Evolutionary conservation across 306 rosid species (phyloP), one percentile per base, ranked within the genome.

Genomic region (Medicago arabica): DNA sequence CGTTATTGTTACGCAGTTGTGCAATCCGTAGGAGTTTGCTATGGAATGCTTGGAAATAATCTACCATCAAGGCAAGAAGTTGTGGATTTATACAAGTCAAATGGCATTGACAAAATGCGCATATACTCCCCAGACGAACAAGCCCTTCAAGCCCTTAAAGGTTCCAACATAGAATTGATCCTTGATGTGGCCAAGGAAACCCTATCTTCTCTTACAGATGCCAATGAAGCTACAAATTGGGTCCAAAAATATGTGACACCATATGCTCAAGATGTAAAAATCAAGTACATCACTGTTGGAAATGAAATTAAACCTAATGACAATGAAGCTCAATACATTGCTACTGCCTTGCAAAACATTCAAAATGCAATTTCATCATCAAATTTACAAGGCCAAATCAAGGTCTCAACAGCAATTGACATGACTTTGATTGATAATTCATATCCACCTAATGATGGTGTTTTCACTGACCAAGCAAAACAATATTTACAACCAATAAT

Each of bases 361-460:
- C 77, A 82, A 0, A 58, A 8, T 3, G 86, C 88, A 68, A 72
- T 87, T 60, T 41, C 67, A 10, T 55, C 83, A 3, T 75, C 85
- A 16, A 85, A 82, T 50, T 75, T 88, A 17, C 90, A 85, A 47
- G 77, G n/a, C 43, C 82, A 75, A 71, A 83, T 87, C 9, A 87
- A 89, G 75, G 92, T 92, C 7, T 83, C 94, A 5, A 90, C 89
- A 14, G 84, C 87, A n/a, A 86, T 88, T 28, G 75, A 75, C 53
- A 23, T 68, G 3, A 2, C 67, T 6, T 63, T 87, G 21, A 10
- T 85, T 19, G 75, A 9, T 1, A 60, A 23, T 1, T 15, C 82
- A 0, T 88, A 53, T 61, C 93, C 93, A 0, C 63, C 63, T 0
- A 85, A 69, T 0, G 3, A 13, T 0, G 87, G 88, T 6, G 44